Conservation (phyloP, 2,329 filamentous ascomycete species). For the Apiospora marii region DNA sequence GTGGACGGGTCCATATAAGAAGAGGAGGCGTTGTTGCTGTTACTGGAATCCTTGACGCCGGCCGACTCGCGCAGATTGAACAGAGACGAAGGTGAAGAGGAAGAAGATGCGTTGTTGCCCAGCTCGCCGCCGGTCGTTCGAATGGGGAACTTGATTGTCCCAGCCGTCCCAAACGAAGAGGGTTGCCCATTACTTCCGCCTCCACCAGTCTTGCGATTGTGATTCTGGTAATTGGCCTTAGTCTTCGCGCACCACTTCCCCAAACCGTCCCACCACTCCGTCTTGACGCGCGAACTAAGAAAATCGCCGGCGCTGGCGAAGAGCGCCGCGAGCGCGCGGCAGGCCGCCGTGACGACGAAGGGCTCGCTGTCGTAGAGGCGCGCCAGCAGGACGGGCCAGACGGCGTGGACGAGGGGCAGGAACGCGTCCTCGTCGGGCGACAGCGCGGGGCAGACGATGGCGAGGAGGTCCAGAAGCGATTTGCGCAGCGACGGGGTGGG, state of each 20-base stretch:
- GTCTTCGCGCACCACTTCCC: conserved; percentile 55
- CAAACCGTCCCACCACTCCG: conserved; percentile 71
- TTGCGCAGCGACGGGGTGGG: conserved; percentile 80
- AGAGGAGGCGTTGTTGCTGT: neutral
- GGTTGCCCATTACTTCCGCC: neutral
- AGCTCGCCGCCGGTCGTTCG: neutral
- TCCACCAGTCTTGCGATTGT: neutral
- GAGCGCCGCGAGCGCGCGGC: conserved; percentile 72
- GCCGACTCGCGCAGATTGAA: conserved; percentile 27
- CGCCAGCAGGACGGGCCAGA: conserved; percentile 86
- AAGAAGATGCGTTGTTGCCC: neutral
- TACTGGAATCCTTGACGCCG: conserved; percentile 30
- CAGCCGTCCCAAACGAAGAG: conserved; percentile 25
- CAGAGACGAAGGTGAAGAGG: neutral
- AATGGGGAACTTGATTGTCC: neutral
- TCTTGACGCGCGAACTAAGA: conserved; percentile 76
- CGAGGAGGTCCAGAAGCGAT: conserved; percentile 79
- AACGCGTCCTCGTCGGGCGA: conserved; percentile 82
- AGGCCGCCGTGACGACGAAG: conserved; percentile 74
- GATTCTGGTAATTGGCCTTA: conserved; percentile 42
- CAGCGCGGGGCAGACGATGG: conserved; percentile 75
- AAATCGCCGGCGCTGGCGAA: conserved; percentile 82
- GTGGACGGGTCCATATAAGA: conserved; percentile 19
- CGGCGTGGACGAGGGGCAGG: conserved; percentile 84
- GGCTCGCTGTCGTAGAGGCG: conserved; percentile 72